Conservation (phyloP, 2,329 filamentous ascomycete genomes). For the Huntiella abstrusa region DNA sequence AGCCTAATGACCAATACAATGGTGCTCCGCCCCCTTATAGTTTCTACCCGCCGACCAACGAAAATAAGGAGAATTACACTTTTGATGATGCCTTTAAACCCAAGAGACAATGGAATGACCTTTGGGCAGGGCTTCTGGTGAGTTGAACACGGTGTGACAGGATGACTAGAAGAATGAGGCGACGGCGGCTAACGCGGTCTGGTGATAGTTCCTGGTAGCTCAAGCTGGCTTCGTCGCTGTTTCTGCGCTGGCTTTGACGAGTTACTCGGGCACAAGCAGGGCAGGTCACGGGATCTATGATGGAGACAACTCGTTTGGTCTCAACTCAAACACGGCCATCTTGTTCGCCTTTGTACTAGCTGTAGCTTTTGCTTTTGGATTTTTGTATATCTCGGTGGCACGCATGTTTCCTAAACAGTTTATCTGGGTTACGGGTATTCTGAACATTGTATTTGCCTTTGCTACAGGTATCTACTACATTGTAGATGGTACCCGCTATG, state of each 20-base stretch:
- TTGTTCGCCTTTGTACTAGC: conserved; percentile 68
- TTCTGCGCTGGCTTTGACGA: conserved; percentile 55
- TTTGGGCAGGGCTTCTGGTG: conserved; percentile 72
- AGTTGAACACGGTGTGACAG: conserved; percentile 13
- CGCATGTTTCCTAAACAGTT: conserved; percentile 72
- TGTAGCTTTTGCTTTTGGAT: conserved; percentile 58
- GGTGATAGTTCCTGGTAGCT: conserved; percentile 44
- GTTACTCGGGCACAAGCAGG: conserved; percentile 62
- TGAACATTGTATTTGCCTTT: conserved; percentile 72
- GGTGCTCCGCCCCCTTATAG: conserved; percentile 18
- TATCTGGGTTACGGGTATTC: conserved; percentile 79
- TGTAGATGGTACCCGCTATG: conserved; percentile 54
- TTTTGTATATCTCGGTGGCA: conserved; percentile 56
- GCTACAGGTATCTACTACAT: conserved; percentile 79
- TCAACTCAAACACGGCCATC: conserved; percentile 71
- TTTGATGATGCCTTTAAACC: conserved; percentile 75
- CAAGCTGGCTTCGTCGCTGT: conserved; percentile 59
- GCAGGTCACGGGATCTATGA: conserved; percentile 60
- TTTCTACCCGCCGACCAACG: conserved; percentile 21
- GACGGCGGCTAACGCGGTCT: neutral
- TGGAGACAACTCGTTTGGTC: conserved; percentile 40
- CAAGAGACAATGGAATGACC: conserved; percentile 73
- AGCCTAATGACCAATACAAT: conserved; percentile 12
- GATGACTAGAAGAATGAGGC: neutral
- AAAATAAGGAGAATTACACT: conserved; percentile 28